Percentiles rank a stretch among this genome's conserved stretches.
Evolutionary conservation across 1,284 basidiomycete genomes (phyloP).

Genomic region (Mycena sp.): DNA sequence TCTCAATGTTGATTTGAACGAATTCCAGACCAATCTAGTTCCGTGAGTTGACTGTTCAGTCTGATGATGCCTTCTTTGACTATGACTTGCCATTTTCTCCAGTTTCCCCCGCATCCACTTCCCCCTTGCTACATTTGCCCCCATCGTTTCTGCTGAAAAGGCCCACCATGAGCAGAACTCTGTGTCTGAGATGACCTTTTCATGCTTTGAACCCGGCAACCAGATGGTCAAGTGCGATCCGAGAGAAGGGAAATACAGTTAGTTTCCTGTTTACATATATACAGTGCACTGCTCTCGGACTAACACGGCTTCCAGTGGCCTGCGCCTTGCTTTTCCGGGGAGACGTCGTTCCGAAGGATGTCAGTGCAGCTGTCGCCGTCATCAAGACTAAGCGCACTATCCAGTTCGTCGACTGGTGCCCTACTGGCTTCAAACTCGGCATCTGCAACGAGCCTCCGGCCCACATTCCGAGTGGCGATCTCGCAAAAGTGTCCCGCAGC

Average conservation of each 20-base stretch:
- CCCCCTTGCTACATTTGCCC: slow-evolving; percentile 91
- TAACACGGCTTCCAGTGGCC: slow-evolving; percentile 57
- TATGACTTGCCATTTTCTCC: neutral
- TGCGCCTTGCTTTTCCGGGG: slow-evolving; percentile 85
- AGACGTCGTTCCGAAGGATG: slow-evolving; percentile 92
- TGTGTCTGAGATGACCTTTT: slow-evolving; percentile 93
- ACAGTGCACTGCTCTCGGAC: neutral
- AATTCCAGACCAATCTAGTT: slow-evolving; percentile 94
- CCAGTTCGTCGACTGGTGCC: slow-evolving; percentile 92
- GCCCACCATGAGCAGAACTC: slow-evolving; percentile 94
- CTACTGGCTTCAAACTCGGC: slow-evolving; percentile 90
- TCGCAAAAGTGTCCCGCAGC: slow-evolving; percentile 87
- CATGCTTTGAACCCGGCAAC: slow-evolving; percentile 93
- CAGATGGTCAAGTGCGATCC: slow-evolving; percentile 95
- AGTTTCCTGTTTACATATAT: slow-evolving; percentile 35
- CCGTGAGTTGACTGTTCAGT: slow-evolving; percentile 53
- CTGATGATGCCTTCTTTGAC: neutral
- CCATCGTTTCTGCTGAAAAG: slow-evolving; percentile 84
- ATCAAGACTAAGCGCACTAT: slow-evolving; percentile 90
- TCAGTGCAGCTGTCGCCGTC: slow-evolving; percentile 85
- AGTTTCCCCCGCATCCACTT: slow-evolving; percentile 87
- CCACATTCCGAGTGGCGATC: slow-evolving; percentile 86
- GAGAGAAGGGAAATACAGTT: slow-evolving; percentile 89
- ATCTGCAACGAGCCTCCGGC: slow-evolving; percentile 92
- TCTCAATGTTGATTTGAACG: slow-evolving; percentile 91